phyloP scores from a whole-genome alignment of 768 basidiomycete genomes.

The Russula dissimulans region DNA sequence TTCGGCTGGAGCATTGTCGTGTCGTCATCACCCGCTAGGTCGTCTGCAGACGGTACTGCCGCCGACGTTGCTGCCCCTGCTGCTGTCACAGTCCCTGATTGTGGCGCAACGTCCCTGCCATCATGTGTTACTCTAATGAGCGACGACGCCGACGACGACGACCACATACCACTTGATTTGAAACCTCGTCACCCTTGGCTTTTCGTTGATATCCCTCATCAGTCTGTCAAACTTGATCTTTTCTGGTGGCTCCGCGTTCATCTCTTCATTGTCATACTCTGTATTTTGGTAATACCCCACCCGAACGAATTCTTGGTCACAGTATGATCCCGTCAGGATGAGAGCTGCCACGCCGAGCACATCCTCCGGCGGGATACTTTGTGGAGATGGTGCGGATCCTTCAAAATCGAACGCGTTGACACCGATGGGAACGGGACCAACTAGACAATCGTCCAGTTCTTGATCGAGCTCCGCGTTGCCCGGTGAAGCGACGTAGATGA shows the following conservation, averaged over 20 bases:
- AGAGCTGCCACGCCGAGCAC: slow-evolving; percentile 95
- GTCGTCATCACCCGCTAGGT: slow-evolving; percentile 38
- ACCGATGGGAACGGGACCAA: slow-evolving; percentile 94
- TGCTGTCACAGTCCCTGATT: slow-evolving; percentile 31
- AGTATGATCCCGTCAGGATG: slow-evolving; percentile 92
- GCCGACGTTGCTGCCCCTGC: slow-evolving; percentile 64
- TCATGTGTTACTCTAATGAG: neutral
- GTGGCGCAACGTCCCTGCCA: slow-evolving; percentile 31
- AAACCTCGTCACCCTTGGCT: slow-evolving; percentile 89
- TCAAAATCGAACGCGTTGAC: slow-evolving; percentile 97
- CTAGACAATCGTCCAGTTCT: slow-evolving; percentile 94
- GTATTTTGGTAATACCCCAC: slow-evolving; percentile 99
- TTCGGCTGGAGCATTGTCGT: slow-evolving; percentile 1
- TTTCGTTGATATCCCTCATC: slow-evolving; percentile 80
- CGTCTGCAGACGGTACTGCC: slow-evolving; percentile 64
- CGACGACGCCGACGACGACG: neutral
- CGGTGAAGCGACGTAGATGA: slow-evolving; percentile 94
- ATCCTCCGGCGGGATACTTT: slow-evolving; percentile 80
- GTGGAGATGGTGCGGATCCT: slow-evolving; percentile 73
- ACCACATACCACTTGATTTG: slow-evolving; percentile 72
- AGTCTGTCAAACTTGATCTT: slow-evolving; percentile 68
- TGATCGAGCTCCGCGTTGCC: slow-evolving; percentile 89
- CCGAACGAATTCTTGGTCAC: slow-evolving; percentile 97
- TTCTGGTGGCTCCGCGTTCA: slow-evolving; percentile 66
- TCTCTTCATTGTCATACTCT: slow-evolving; percentile 92